phyloP scores from a whole-genome alignment of 306 rosid genomes.

The Abrus precatorius region DNA sequence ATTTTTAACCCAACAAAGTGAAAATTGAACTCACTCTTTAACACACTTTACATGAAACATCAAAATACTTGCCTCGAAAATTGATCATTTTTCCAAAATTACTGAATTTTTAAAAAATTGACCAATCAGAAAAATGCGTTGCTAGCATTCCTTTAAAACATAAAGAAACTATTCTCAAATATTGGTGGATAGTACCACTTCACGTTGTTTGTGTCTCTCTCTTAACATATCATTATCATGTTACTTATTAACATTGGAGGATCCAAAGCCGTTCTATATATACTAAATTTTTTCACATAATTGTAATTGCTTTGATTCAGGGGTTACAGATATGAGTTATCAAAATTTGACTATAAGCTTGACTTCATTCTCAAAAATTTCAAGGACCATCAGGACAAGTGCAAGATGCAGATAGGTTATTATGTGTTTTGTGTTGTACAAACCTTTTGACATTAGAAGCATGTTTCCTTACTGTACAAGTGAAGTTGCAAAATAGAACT shows the following conservation, averaged over 20 bases:
- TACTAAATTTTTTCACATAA: not conserved
- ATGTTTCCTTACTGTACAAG: conserved; percentile 1
- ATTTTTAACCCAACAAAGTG: too few relatives aligned
- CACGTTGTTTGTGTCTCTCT: not conserved
- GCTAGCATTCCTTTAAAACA: too few relatives aligned
- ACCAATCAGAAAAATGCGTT: too few relatives aligned
- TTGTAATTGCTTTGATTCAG: conserved; percentile 40
- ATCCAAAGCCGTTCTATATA: not conserved
- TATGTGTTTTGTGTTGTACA: not conserved
- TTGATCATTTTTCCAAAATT: too few relatives aligned
- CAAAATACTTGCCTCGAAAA: too few relatives aligned
- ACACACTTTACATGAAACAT: too few relatives aligned
- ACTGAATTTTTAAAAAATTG: too few relatives aligned
- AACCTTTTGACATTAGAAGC: not conserved
- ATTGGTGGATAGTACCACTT: not conserved
- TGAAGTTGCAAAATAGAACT: not conserved
- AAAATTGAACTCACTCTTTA: too few relatives aligned
- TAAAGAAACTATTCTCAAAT: not conserved
- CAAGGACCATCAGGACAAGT: conserved; percentile 43
- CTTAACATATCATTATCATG: not conserved
- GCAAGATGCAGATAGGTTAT: conserved; percentile 44
- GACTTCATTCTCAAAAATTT: conserved; percentile 36
- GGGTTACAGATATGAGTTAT: conserved; percentile 36
- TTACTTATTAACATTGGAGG: not conserved
- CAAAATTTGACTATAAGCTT: conserved; percentile 36